Evolutionary conservation across 192 early-diverging fungal genomes (phyloP), one percentile per base, ranked within the genome.

Genomic region (Coemansia sp.): DNA sequence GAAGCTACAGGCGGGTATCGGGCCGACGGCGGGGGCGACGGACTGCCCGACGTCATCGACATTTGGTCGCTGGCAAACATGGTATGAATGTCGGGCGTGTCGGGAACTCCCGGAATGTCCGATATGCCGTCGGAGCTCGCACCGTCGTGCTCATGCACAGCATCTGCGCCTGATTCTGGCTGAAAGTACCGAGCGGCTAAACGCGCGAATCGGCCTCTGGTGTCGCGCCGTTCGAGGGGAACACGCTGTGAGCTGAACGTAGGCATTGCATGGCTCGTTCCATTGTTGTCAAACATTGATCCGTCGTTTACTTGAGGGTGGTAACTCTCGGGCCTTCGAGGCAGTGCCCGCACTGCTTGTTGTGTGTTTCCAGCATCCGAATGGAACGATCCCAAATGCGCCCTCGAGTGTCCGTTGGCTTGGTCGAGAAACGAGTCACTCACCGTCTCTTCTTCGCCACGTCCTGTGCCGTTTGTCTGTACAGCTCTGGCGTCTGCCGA

Each of bases 101-200:
- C 70, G 0, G 69, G 66, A 50, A 68, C 50, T 2, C 53, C 66
- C 6, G 52, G 19, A 38, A 45, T 43, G 10, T 66, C 68, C 7
- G 67, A 69, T 55, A 74, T 24, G 3, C 5, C 32, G 5, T 67
- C 69, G 4, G 59, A 65, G 61, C 65, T 76, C 14, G 48, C 45
- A 6, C 2, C 38, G 5, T 35, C 65, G 6, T 47, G 7, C 22
- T 12, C 39, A 5, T 54, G 27, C 3, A 20, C 18, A 13, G 23
- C 26, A 13, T 45, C 41, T 13, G 32, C n/a, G 9, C 14, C 32
- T 11, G 18, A 8, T 3, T 32, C 54, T 38, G 48, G 59, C 37
- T 38, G 45, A 5, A 64, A 66, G 62, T 78, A 78, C 39, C 75
- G 69, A 10, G 66, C 66, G 12, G 67, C 69, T 43, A 78, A 54